phyloP scores from a whole-genome alignment of 139 green algal species.

The Chlorella sp. region DNA sequence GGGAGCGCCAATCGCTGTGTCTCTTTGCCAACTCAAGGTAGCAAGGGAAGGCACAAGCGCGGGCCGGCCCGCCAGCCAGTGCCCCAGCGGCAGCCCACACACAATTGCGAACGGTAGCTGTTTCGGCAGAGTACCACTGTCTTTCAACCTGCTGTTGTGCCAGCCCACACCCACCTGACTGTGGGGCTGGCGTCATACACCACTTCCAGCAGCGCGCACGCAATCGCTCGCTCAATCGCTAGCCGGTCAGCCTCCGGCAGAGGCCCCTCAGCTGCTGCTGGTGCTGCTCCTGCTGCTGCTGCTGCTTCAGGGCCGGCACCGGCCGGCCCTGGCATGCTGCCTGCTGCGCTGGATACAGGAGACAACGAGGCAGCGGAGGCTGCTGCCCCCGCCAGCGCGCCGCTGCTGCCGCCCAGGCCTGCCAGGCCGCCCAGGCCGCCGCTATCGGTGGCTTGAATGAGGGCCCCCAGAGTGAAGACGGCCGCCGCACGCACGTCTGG shows the following conservation, averaged over 20 bases:
- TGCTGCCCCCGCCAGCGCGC: not conserved
- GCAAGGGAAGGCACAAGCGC: too few relatives aligned
- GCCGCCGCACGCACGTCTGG: slow-evolving; percentile 90
- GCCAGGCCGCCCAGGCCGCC: too few relatives aligned
- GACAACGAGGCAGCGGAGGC: not conserved
- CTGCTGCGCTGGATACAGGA: not conserved
- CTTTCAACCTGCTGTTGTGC: too few relatives aligned
- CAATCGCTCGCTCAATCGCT: slow-evolving; percentile 48
- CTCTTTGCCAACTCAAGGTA: too few relatives aligned
- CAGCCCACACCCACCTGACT: slow-evolving; percentile 62
- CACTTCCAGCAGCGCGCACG: slow-evolving; percentile 56
- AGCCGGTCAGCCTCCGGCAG: slow-evolving; percentile 11
- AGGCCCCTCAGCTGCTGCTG: slow-evolving; percentile 7
- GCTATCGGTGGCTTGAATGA: slow-evolving; percentile 65
- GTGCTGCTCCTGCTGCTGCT: too few relatives aligned
- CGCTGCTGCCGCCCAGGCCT: slow-evolving; percentile 3
- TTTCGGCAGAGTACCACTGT: too few relatives aligned
- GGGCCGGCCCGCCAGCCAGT: too few relatives aligned
- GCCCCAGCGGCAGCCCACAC: too few relatives aligned
- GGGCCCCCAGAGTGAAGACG: slow-evolving; percentile 83
- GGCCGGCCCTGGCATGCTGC: not conserved
- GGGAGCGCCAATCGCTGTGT: too few relatives aligned
- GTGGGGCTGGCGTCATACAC: slow-evolving; percentile 78
- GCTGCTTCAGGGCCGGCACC: too few relatives aligned
- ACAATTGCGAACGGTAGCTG: too few relatives aligned